phyloP scores from a whole-genome alignment of 305 asterid genomes.

The Striga hermonthica region DNA sequence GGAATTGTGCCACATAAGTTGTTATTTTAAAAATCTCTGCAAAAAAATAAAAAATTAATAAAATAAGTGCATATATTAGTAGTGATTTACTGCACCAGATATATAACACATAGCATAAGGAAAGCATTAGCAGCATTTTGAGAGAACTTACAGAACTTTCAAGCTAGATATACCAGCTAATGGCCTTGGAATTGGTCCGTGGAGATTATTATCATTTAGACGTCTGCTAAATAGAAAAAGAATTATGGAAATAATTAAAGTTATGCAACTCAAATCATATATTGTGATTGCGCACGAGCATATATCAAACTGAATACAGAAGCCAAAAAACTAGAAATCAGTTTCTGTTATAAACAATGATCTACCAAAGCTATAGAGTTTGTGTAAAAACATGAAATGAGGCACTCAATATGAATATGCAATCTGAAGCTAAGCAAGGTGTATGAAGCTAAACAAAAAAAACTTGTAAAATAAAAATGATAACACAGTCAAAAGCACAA shows the following conservation, averaged over 20 bases:
- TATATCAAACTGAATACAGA: constrained; percentile 2
- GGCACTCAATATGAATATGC: too few species aligned
- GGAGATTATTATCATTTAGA: constrained; percentile 67
- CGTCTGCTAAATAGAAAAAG: constrained; percentile 53
- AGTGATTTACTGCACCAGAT: not conserved
- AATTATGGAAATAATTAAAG: constrained; percentile 17
- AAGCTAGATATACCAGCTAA: constrained; percentile 58
- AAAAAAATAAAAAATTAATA: constrained; percentile 8
- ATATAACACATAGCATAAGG: constrained; percentile 16
- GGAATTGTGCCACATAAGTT: constrained; percentile 87
- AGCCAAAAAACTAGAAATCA: too few species aligned
- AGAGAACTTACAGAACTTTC: constrained; percentile 87
- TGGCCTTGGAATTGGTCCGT: constrained; percentile 71
- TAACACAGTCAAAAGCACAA: constrained; percentile 12
- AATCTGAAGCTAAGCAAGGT: too few species aligned
- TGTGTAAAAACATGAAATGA: too few species aligned
- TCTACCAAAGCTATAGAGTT: too few species aligned
- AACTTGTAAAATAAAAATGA: constrained; percentile 8
- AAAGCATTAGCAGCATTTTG: constrained; percentile 2
- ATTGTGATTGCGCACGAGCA: not conserved
- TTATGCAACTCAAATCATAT: not conserved
- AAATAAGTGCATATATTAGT: constrained; percentile 26
- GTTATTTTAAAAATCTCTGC: constrained; percentile 90
- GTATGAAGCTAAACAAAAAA: not conserved
- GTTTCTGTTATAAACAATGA: too few species aligned